phyloP scores from a whole-genome alignment of 768 basidiomycete species.

The Omphalotus guepiniiformis region DNA sequence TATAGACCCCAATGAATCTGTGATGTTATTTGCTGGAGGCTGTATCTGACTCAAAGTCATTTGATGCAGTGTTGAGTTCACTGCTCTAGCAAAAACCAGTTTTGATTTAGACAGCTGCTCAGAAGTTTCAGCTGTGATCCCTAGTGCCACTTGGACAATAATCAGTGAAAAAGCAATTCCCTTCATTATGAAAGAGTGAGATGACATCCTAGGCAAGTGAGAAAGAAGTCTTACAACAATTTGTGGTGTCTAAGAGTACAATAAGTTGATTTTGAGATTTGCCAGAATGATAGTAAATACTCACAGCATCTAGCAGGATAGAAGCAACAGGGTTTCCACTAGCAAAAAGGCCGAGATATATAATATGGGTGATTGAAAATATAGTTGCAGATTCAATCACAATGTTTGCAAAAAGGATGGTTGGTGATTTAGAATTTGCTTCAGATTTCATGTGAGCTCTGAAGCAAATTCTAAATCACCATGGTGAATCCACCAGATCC shows the following conservation, averaged over 20 bases:
- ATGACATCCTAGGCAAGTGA: too few species aligned
- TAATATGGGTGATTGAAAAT: background rate
- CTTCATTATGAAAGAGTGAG: background rate
- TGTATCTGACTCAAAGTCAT: too few species aligned
- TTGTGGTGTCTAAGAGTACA: background rate
- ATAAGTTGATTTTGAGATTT: background rate
- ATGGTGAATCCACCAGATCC: conserved; percentile 2
- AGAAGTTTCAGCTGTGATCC: conserved; percentile 1
- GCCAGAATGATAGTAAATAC: background rate
- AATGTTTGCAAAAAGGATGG: background rate
- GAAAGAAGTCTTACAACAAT: background rate
- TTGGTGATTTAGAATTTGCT: background rate
- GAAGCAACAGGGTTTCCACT: background rate
- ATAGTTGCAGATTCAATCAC: conserved; percentile 4
- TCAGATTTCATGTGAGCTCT: background rate
- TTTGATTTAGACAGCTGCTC: too few species aligned
- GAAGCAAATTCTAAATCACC: too few species aligned
- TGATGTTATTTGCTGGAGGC: too few species aligned
- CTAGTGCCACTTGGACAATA: conserved; percentile 1
- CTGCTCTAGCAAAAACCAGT: too few species aligned
- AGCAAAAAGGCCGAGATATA: background rate
- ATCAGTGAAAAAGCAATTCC: conserved; percentile 3
- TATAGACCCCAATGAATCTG: too few species aligned
- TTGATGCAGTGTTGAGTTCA: too few species aligned
- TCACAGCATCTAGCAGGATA: background rate